Conservation (phyloP, 208 protist species). For the Angomonas deanei region DNA sequence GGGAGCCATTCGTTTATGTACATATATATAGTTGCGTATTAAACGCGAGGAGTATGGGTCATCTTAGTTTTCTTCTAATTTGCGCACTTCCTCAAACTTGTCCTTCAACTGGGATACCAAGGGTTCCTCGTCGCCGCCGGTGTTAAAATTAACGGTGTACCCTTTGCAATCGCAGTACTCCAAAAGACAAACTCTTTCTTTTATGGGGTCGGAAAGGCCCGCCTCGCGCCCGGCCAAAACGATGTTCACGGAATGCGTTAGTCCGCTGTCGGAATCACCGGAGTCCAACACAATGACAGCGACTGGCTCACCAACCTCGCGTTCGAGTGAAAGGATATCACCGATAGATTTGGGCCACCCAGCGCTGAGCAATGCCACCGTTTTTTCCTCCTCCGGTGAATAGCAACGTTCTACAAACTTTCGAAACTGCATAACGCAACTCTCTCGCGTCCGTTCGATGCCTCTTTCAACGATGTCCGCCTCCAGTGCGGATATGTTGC, state of each 20-base stretch:
- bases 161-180: neutral
- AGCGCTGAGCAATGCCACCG: neutral
- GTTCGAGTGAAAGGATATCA: slow-evolving; percentile 1
- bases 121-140: neutral
- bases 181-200: neutral
- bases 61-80: too few species aligned
- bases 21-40: too few species aligned
- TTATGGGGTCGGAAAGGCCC: neutral
- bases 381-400: neutral
- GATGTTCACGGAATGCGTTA: neutral
- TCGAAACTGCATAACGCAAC: neutral
- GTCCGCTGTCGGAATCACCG: neutral
- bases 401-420: neutral
- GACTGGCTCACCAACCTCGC: neutral
- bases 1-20: too few species aligned
- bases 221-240: neutral
- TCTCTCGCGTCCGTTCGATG: neutral
- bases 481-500: neutral
- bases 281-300: neutral
- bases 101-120: neutral
- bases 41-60: too few species aligned
- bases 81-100: too few species aligned
- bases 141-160: neutral
- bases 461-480: neutral
- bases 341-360: neutral